A percentile compares a stretch with the other conserved stretches of the same genome.
phyloP scores from a whole-genome alignment of 805 yeast species.

The Jamesozyma lodderae region DNA sequence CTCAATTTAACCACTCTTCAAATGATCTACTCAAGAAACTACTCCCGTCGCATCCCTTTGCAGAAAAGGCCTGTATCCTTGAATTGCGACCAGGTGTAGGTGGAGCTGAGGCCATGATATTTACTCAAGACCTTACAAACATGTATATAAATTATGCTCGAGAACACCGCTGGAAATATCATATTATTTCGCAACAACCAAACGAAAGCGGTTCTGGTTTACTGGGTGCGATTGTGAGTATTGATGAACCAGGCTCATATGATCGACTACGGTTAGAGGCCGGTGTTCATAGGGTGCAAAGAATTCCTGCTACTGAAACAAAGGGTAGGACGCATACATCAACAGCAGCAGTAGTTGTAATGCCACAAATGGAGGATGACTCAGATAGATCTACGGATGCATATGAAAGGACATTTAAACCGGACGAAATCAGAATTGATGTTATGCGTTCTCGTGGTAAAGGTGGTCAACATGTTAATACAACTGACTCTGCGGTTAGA shows the following conservation, averaged over 20 bases:
- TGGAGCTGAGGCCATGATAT: conserved; percentile 85
- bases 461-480: conserved; percentile 97
- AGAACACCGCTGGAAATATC: conserved; percentile 55
- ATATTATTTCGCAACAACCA: conserved; percentile 46
- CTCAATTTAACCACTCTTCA: conserved; percentile 37
- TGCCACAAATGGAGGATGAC: conserved; percentile 69
- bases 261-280: conserved; percentile 71
- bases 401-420: conserved; percentile 63
- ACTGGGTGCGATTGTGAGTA: conserved; percentile 63
- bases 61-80: conserved; percentile 66
- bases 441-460: conserved; percentile 97
- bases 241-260: conserved; percentile 72
- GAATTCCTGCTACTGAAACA: conserved; percentile 87
- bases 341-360: conserved; percentile 88
- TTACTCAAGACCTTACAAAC: conserved; percentile 65
- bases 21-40: conserved; percentile 45
- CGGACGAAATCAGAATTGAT: conserved; percentile 85
- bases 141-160: conserved; percentile 77
- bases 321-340: conserved; percentile 94
- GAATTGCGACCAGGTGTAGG: conserved; percentile 96
- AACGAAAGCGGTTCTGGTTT: conserved; percentile 60
- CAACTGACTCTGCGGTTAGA: conserved; percentile 94
- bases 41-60: conserved; percentile 68
- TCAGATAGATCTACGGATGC: conserved; percentile 39
- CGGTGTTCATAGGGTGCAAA: conserved; percentile 93